These are phyloP conservation scores for Myxozyma mucilagina DNA, from an alignment of 805 yeast genomes.

Conservation along the genomic window DNA sequence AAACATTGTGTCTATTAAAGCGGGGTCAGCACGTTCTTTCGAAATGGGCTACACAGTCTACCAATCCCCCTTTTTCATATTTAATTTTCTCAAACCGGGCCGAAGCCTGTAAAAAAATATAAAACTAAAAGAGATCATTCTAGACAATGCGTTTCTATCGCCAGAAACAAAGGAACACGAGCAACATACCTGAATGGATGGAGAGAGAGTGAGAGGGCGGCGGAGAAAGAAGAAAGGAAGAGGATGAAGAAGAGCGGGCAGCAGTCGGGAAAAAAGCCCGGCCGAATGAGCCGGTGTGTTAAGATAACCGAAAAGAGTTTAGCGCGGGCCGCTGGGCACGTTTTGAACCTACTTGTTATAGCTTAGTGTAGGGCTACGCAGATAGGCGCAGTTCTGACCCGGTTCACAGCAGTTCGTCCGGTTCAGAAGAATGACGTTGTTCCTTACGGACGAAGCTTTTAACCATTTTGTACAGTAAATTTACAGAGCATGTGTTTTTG, in stretches of 20 bases:
- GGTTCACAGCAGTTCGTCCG: neutral
- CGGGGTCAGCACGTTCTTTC: neutral
- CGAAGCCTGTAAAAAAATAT: too few species aligned
- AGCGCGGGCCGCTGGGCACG: neutral
- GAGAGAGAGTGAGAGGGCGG: slow-evolving; percentile 9
- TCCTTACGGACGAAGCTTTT: too few species aligned
- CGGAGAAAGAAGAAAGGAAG: slow-evolving; percentile 3
- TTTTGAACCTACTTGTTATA: neutral
- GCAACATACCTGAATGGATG: neutral
- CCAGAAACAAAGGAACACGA: neutral
- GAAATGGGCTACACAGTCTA: neutral
- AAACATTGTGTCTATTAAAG: slow-evolving; percentile 11
- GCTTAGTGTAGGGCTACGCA: neutral
- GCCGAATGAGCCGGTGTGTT: slow-evolving; percentile 1
- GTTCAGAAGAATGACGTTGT: too few species aligned
- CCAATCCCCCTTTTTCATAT: too few species aligned
- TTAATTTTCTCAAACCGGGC: too few species aligned
- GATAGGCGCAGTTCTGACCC: neutral
- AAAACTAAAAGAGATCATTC: too few species aligned
- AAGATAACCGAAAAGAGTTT: neutral
- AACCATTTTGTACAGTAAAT: too few species aligned
- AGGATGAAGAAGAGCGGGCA: neutral
- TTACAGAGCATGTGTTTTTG: too few species aligned
- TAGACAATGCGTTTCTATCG: neutral
- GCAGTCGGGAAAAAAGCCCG: neutral